Percentiles rank a stretch among this genome's conserved stretches.
Evolutionary conservation across 1,139 yeast species (phyloP).

Genomic region (Debaryomycetaceae sp.): DNA sequence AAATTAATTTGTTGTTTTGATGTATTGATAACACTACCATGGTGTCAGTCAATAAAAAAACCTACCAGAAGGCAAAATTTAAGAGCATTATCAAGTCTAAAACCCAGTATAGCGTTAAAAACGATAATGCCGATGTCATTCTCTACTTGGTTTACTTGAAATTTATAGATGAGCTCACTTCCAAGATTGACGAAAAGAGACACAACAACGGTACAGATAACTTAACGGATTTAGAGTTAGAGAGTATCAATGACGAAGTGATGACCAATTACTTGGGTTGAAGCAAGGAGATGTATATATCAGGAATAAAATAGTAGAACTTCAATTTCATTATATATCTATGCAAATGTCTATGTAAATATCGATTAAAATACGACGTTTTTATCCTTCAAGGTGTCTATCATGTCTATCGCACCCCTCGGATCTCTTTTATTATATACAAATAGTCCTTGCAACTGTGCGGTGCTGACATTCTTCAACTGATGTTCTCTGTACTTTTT

Average conservation of each 20-base stretch:
- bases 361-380: constrained; percentile 24
- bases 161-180: constrained; percentile 37
- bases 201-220: constrained; percentile 9
- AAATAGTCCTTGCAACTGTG: constrained; percentile 92
- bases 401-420: constrained; percentile 66
- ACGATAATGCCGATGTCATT: constrained; percentile 42
- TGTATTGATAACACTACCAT: neutral
- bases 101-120: constrained; percentile 18
- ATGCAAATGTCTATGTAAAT: constrained; percentile 1
- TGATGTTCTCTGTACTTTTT: constrained; percentile 45
- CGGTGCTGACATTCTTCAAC: constrained; percentile 71
- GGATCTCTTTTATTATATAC: constrained; percentile 90
- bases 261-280: constrained; percentile 28
- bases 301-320: neutral
- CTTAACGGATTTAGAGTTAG: constrained; percentile 14
- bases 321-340: neutral
- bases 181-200: constrained; percentile 21
- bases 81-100: constrained; percentile 17
- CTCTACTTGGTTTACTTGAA: constrained; percentile 48
- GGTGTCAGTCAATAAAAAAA: constrained; percentile 1
- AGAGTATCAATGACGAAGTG: constrained; percentile 18
- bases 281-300: neutral
- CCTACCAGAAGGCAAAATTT: constrained; percentile 7
- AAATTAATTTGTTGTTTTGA: neutral
- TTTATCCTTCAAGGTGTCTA: constrained; percentile 38